Conservation (phyloP, 2,329 filamentous ascomycete genomes). For the Nectriaceae sp. region DNA sequence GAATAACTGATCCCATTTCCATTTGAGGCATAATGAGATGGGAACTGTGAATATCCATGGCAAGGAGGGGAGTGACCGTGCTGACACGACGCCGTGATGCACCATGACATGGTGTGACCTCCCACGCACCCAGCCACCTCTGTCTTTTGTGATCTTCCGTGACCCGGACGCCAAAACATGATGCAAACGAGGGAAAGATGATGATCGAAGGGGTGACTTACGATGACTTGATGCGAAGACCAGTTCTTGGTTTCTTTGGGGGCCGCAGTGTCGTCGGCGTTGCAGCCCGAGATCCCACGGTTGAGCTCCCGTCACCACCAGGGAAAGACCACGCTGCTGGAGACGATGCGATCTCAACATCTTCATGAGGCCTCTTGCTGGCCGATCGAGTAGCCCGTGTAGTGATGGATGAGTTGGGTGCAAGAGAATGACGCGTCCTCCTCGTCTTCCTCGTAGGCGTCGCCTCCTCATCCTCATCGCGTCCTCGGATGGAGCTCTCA, state of each 20-base stretch:
- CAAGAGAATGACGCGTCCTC: conserved; percentile 39
- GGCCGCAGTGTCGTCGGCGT: conserved; percentile 59
- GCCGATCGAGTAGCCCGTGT: conserved; percentile 50
- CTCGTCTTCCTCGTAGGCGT: conserved; percentile 37
- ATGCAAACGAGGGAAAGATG: not conserved
- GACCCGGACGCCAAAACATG: not conserved
- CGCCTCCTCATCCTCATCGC: conserved; percentile 4
- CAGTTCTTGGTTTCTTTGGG: conserved; percentile 61
- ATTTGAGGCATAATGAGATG: not conserved
- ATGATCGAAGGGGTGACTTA: conserved; percentile 45
- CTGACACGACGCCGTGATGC: conserved; percentile 1
- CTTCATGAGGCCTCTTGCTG: conserved; percentile 57
- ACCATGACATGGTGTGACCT: conserved; percentile 14
- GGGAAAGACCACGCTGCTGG: conserved; percentile 52
- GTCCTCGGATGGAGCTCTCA: conserved; percentile 42
- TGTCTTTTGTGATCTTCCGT: not conserved
- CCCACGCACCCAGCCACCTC: conserved; percentile 11
- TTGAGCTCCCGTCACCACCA: conserved; percentile 45
- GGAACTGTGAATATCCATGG: not conserved
- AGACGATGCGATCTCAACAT: conserved; percentile 54
- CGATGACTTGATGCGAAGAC: conserved; percentile 69
- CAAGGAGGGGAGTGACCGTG: not conserved
- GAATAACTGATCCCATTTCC: conserved; percentile 13
- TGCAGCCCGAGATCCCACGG: conserved; percentile 58
- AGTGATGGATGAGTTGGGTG: conserved; percentile 34